phyloP scores from a whole-genome alignment of 495 filamentous ascomycete genomes.

The Tuber aestivum region DNA sequence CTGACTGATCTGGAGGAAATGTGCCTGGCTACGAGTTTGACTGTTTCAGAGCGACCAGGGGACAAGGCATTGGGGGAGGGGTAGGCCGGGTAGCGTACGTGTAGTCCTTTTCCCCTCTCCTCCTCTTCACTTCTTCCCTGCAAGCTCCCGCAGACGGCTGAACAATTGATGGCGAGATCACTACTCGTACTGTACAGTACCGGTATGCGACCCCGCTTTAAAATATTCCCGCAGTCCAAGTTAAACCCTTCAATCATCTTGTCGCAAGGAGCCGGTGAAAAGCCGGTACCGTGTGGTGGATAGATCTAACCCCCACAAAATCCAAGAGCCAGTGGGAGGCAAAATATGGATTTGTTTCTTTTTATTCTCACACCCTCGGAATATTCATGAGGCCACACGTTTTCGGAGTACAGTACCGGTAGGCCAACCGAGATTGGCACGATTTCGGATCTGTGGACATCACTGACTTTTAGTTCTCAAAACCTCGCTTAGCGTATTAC shows the following conservation, averaged over 20 bases:
- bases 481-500: neutral
- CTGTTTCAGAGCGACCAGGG: too few species aligned
- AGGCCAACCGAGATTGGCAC: neutral
- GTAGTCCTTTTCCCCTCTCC: neutral
- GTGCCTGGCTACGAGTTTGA: too few species aligned
- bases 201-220: slow-evolving; percentile 19
- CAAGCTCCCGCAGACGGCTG: slow-evolving; percentile 8
- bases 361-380: neutral
- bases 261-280: neutral
- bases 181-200: too few species aligned
- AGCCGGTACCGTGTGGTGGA: neutral
- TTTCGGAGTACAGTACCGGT: too few species aligned
- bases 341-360: neutral
- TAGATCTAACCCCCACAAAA: neutral
- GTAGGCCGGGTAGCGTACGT: too few species aligned
- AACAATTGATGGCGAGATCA: slow-evolving; percentile 26
- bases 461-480: neutral
- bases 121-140: neutral
- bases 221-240: slow-evolving; percentile 8
- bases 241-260: slow-evolving; percentile 11
- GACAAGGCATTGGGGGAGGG: neutral
- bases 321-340: neutral
- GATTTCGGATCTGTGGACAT: neutral
- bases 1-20: too few species aligned
- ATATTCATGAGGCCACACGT: neutral